These are phyloP conservation scores for Leersia perrieri DNA, from an alignment of 176 grass and related monocot species.

Conservation along the genomic window DNA sequence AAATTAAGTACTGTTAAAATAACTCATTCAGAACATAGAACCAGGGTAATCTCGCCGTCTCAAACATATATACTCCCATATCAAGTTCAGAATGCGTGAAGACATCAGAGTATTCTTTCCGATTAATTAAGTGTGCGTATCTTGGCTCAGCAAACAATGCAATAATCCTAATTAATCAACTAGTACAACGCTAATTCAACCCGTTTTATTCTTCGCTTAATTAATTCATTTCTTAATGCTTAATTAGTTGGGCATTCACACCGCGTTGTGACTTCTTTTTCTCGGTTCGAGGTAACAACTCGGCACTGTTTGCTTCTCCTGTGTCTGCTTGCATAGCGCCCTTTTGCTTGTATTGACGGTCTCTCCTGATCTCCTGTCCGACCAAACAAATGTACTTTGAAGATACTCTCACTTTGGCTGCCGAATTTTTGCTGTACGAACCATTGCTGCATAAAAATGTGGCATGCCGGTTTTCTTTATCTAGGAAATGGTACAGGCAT, in stretches of 20 bases:
- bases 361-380: background rate
- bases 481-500: constrained; percentile 16
- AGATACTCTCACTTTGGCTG: constrained; percentile 17
- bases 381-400: constrained; percentile 28
- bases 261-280: background rate
- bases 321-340: constrained; percentile 20
- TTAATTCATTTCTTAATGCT: background rate
- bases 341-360: constrained; percentile 25
- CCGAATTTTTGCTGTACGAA: background rate
- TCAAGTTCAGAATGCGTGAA: background rate
- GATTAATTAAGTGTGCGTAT: background rate
- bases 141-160: background rate
- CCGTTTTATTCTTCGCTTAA: background rate
- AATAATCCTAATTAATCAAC: no score
- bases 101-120: background rate
- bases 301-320: constrained; percentile 22
- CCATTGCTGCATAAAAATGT: constrained; percentile 19
- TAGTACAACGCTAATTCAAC: no score
- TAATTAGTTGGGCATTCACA: background rate
- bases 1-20: background rate
- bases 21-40: background rate
- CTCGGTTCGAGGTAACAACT: constrained; percentile 33
- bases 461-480: constrained; percentile 26
- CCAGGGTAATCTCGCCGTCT: background rate
- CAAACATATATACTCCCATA: background rate